Base-by-base conservation (phyloP, 2,329 filamentous ascomycete genomes). In the Phaeosphaeriaceae sp. region DNA sequence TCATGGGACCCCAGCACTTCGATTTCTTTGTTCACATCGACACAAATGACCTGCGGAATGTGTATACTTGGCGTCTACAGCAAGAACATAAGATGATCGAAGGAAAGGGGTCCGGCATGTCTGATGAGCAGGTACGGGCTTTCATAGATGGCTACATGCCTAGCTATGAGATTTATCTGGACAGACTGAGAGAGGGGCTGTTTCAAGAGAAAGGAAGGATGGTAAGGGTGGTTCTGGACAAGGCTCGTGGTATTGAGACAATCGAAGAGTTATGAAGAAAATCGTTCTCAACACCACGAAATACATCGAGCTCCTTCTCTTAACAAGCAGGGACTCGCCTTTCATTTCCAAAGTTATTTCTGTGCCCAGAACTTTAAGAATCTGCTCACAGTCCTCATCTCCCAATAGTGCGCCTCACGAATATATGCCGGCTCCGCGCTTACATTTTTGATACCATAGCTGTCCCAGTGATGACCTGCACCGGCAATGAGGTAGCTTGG, bases 41-140 rank as follows among this genome's bases (percentile, higher is more conserved):
- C 70, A 90, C 93, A 6, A 85, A 90, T 66, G 82, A 95, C 65
- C 83, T 87, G 4, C 81, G 83, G 51, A 93, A 88, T 71, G 93
- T 96, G 52, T 97, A 97, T 69, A 85, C 85, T 60, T 97, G 93
- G 93, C 87, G 93, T 15, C 80, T 88, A 66, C 83, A 97, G 79
- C 92, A 96, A 78, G 93, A 97, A 78, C 84, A 85, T 48, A 85
- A 85, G 57, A 81, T 97, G 68, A 85, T 90, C 22, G 81, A 81
- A 7, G 78, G 83, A 21, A 90, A 85, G 63, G 92, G 91, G 1
- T 84, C 83, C 0, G 93, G 92, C 27, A 97, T 97, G 93, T 90
- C 87, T 1, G 89, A 91, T 66, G 89, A 92, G 55, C 86, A 94
- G 74, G 91, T 97, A 45, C 82, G 87, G 56, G 82, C 84, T 48